Base-by-base conservation (phyloP, 495 filamentous ascomycete genomes). In the Bacidia rubella region DNA sequence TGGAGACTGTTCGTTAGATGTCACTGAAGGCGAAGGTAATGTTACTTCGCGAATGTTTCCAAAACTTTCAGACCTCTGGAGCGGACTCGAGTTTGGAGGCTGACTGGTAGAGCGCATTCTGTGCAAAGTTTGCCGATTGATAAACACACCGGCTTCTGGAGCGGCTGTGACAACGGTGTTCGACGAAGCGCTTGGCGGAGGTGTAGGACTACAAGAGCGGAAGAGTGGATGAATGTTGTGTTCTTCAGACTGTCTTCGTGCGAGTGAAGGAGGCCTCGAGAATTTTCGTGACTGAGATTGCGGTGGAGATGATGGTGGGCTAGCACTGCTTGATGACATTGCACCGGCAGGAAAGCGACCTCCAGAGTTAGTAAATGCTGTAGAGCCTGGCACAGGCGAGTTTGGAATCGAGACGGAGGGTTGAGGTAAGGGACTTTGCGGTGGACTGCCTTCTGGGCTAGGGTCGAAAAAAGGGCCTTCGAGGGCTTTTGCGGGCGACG, bases 181-280 rank as follows among this genome's bases (percentile, higher is more conserved):
- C 0, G 81, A 76, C 0, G 80, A 81, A 0, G 77, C 74, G 5
- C 75, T 73, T 0, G 86, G 81, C 11, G 84, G 82, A 10, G 84
- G 83, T 0, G 72, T 77, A 0, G 85, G 83, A 41, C 80, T 86
- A 57, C 80, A 81, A 1, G 81, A 80, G 50, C 87, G 77, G 67
- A 94, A 92, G 11, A 94, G 74, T 1, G 87, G 87, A 61, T 94
- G 87, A 53, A 94, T 92, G 17, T 44, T 44, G 60, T 90, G 78
- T 12, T 80, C 74, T 63, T 92, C 83, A 61, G 25, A 29, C 5
- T 27, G 47, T 10, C 47, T 20, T 19, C 20, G 26, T 7, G 19
- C 19, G 23, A 44, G 53, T 2, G 53, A 53, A 17, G 47, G 20
- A 20, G 57, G 57, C 26, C 57, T 47, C 1, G 57, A 59, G 41